phyloP scores from a whole-genome alignment of 2,329 filamentous ascomycete genomes.

The Ceratocystiopsis sp. region DNA sequence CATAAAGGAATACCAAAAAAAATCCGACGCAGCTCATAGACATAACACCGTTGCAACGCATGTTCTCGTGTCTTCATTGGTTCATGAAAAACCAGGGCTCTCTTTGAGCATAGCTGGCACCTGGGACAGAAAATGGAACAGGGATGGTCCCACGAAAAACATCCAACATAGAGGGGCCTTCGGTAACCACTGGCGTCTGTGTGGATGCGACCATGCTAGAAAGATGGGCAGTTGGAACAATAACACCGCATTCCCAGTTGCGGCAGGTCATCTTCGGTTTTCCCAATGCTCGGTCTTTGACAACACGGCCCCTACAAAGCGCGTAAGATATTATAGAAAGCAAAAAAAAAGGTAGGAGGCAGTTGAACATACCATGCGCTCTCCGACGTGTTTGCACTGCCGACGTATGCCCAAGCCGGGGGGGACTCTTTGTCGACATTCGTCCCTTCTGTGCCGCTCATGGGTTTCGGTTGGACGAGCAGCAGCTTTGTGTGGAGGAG shows the following conservation, averaged over 20 bases:
- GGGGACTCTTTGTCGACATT: conserved; percentile 1
- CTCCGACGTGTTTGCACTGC: conserved; percentile 83
- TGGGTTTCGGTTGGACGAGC: conserved; percentile 19
- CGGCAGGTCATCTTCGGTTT: conserved; percentile 62
- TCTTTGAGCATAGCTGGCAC: conserved; percentile 24
- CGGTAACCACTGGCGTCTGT: background rate
- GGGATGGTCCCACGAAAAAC: conserved; percentile 40
- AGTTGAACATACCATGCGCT: conserved; percentile 59
- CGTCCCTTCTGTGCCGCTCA: conserved; percentile 10
- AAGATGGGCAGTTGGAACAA: conserved; percentile 39
- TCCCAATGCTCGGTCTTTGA: conserved; percentile 49
- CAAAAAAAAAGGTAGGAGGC: background rate
- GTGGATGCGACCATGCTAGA: background rate
- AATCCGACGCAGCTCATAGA: no score
- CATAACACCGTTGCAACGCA: no score
- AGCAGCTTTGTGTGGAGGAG: conserved; percentile 80
- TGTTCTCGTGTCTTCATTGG: background rate
- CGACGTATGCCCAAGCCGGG: conserved; percentile 63
- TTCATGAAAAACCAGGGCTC: conserved; percentile 25
- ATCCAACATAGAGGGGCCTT: conserved; percentile 14
- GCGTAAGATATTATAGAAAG: background rate
- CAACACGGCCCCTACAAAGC: conserved; percentile 51
- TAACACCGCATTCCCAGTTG: conserved; percentile 92
- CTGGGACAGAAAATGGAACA: conserved; percentile 47
- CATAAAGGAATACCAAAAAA: no score